Base-by-base conservation (phyloP, 2,329 filamentous ascomycete genomes). In the Pseudophaeomoniella oleicola region DNA sequence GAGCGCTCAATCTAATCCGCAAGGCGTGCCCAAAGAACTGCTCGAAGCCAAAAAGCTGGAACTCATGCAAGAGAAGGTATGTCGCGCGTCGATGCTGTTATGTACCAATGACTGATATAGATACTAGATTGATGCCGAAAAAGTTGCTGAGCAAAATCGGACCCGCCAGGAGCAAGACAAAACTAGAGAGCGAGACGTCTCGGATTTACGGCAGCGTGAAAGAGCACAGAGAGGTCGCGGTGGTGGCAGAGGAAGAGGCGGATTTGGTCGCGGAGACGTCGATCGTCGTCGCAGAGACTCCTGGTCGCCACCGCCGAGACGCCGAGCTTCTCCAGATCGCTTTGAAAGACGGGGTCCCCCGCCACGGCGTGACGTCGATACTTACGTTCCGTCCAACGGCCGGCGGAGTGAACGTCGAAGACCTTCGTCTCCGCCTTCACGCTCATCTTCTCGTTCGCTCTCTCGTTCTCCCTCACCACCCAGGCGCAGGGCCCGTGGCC, bases 11-110 rank as follows among this genome's bases (percentile, higher is more conserved):
- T 67, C 72, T 30, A 94, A 79, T 55, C 77, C 85, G 0, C 81
- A 90, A 54, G 90, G 90, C 37, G 86, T 98, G 10, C 88, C 90
- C 0, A 88, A 93, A 57, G 87, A 94, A 58, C 68, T 98, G 30
- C 64, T 98, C 2, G 90, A 98, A 56, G 87, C 88, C 1, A 98
- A 98, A 67, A 98, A 96, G 61, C 64, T 83, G 32, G 90, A 98
- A 59, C 66, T 98, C 34, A 84, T 90, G 43, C 85, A 94, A 59
- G 86, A 94, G 60, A 93, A 93, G 78, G 88, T 92, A 38, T 15
- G 19, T 18, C 17, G 22, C 18, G 13, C n/a, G 12, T 10, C 10
- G 9, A 3, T 12, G 14, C 11, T 19, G 16, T 5, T 19, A 5
- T n/a, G 18, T 15, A 4, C 5, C 16, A 9, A 19, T n/a, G 16